phyloP scores from a whole-genome alignment of 2,329 filamentous ascomycete species.

The Ceratocystis alfenasii region DNA sequence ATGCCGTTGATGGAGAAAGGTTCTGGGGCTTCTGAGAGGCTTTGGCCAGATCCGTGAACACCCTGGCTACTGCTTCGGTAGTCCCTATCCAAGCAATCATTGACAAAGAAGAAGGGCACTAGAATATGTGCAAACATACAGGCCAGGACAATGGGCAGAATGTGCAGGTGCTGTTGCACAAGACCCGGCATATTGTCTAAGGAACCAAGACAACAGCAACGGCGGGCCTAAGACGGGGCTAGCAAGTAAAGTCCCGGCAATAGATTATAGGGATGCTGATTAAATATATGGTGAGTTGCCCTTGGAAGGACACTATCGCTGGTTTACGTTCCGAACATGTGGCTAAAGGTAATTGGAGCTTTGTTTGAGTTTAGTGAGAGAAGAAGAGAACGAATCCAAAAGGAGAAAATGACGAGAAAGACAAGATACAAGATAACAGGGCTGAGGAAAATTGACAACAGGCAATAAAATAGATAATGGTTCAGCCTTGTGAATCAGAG shows the following conservation, averaged over 20 bases:
- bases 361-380: background rate
- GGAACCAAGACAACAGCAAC: background rate
- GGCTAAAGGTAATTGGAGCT: background rate
- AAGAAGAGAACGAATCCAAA: background rate
- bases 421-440: background rate
- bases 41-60: background rate
- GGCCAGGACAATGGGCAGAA: constrained; percentile 12
- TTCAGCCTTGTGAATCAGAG: background rate
- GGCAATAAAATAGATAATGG: too few species aligned
- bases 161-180: constrained; percentile 16
- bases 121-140: constrained; percentile 17
- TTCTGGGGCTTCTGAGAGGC: background rate
- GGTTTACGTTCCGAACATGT: constrained; percentile 5
- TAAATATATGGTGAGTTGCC: background rate
- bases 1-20: constrained; percentile 15
- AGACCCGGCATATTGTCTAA: background rate
- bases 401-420: background rate
- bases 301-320: background rate
- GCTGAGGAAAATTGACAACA: too few species aligned
- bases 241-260: background rate
- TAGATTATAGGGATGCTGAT: background rate
- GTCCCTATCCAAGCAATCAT: background rate
- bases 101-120: constrained; percentile 14
- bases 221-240: too few species aligned
- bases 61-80: background rate